phyloP scores from a whole-genome alignment of 768 basidiomycete species.

The Lepiota subincarnata region DNA sequence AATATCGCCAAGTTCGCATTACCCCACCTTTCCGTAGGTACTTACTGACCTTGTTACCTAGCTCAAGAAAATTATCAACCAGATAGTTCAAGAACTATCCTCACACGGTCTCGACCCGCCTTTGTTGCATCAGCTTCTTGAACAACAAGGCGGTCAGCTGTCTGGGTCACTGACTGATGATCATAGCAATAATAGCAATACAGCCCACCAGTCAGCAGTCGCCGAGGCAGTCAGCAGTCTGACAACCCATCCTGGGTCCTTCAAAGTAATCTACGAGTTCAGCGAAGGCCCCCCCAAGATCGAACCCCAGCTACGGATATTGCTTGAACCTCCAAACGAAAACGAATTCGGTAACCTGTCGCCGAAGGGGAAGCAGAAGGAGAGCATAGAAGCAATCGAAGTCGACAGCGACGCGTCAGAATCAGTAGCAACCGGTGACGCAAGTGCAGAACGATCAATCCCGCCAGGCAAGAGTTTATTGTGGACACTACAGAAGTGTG shows the following conservation, averaged over 20 bases:
- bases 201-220: not conserved
- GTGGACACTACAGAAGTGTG: conserved; percentile 17
- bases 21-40: not conserved
- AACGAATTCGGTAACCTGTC: not conserved
- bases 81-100: conserved; percentile 73
- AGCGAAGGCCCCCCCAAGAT: conserved; percentile 40
- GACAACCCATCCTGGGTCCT: conserved; percentile 1
- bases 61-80: conserved; percentile 90
- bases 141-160: not conserved
- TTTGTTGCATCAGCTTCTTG: conserved; percentile 41
- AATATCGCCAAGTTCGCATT: conserved; percentile 68
- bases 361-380: conserved; percentile 1
- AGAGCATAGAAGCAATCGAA: not conserved
- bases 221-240: not conserved
- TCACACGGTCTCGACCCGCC: conserved; percentile 58
- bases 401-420: conserved; percentile 2
- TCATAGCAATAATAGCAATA: not conserved
- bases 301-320: conserved; percentile 57
- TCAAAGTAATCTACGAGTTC: conserved; percentile 55
- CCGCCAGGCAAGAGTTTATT: conserved; percentile 13
- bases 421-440: conserved; percentile 4
- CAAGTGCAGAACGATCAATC: not conserved
- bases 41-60: conserved; percentile 24
- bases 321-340: conserved; percentile 27
- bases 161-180: not conserved